Evolutionary conservation across 257 asterid genomes (phyloP), one percentile per base, ranked within the genome.

Genomic region (Plantago major): DNA sequence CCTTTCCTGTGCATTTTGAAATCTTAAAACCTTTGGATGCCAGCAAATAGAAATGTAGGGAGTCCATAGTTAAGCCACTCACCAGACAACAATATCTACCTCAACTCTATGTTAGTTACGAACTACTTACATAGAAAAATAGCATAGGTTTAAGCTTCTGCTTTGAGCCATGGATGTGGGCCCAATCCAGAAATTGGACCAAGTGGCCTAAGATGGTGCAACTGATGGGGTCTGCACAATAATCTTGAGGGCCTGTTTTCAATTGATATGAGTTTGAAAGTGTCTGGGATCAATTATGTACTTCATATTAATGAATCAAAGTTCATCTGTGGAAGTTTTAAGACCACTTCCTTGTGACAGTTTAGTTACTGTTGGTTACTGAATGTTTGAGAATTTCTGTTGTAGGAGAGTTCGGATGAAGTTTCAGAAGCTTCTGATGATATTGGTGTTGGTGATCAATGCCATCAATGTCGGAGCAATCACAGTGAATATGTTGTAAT

Each of bases 391-490:
- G 64, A 45, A 12, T 53, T 59, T 48, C 48, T 68, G 68, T 56
- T 42, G 30, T 60, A 93, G 99, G 99, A 72, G 69, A 73, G 84
- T 67, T 83, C 96, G 71, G 89, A 80, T 78, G 95, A 84, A 77
- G 81, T 82, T 70, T 77, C 85, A 4, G 86, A 72, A 67, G 82
- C 99, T 67, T 86, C 89, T 57, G 96, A 82, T 78, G 95, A 85
- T 73, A 80, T 85, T 46, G 91, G 78, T 67, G 94, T 22, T 22
- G 85, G n/a, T 96, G 82, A 59, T 86, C 92, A 74, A 22, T 93
- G 97, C 78, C 99, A 93, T 79, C 97, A 89, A 11, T 93, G 97
- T 78, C 86, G 84, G 73, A 82, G 80, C 70, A 79, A 72, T 69
- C 78, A 62, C 55, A 76, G 78, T 66, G 85, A 79, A 57, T 73